Conservation (phyloP, 2,329 filamentous ascomycete genomes). For the Hymenoscyphus linearis region DNA sequence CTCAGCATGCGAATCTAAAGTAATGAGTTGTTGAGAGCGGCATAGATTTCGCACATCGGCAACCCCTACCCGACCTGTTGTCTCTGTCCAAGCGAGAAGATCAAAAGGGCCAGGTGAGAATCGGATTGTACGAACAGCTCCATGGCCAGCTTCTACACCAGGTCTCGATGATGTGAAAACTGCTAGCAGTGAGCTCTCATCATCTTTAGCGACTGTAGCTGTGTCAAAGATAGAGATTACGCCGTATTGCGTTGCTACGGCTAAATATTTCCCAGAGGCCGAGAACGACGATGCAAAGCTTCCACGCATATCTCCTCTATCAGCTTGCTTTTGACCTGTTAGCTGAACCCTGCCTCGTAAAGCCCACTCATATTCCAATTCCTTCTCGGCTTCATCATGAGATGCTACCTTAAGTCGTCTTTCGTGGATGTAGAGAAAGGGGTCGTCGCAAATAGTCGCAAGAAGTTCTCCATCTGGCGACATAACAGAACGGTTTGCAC, state of each 20-base stretch:
- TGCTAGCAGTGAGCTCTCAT: constrained; percentile 60
- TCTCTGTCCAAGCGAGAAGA: constrained; percentile 89
- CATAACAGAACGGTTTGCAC: constrained; percentile 90
- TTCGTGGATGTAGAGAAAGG: constrained; percentile 78
- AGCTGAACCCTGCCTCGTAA: constrained; percentile 48
- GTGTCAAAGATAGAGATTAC: constrained; percentile 71
- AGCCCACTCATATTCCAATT: constrained; percentile 44
- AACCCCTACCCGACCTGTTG: constrained; percentile 69
- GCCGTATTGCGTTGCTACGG: constrained; percentile 75
- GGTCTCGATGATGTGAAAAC: constrained; percentile 75
- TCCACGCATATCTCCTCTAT: constrained; percentile 52
- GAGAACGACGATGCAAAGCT: constrained; percentile 80
- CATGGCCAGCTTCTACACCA: constrained; percentile 32
- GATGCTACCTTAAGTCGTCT: constrained; percentile 33
- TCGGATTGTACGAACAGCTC: constrained; percentile 83
- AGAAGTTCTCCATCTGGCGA: constrained; percentile 81
- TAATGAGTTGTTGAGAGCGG: constrained; percentile 61
- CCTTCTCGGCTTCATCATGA: constrained; percentile 21
- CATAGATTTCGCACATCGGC: constrained; percentile 67
- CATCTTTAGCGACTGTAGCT: constrained; percentile 39
- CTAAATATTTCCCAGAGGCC: constrained; percentile 62
- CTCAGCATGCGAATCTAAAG: constrained; percentile 53
- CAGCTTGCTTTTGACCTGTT: constrained; percentile 51
- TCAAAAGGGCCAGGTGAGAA: constrained; percentile 90
- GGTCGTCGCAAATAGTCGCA: constrained; percentile 81